These are phyloP conservation scores for Hydrangea macrophylla DNA, from an alignment of 148 eudicot species.

Conservation along the genomic window DNA sequence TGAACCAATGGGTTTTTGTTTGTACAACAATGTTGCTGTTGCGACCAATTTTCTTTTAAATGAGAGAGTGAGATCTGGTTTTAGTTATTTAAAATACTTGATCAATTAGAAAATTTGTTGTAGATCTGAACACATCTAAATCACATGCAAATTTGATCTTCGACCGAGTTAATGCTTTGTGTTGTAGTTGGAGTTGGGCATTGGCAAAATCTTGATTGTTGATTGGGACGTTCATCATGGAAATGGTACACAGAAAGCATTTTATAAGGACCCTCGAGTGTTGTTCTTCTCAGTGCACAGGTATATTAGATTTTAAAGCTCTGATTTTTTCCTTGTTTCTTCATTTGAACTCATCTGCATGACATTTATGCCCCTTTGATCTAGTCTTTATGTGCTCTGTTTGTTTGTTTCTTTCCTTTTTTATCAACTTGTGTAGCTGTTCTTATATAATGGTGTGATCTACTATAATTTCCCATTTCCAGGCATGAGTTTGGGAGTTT, in stretches of 20 bases:
- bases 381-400: background rate
- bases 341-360: background rate
- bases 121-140: background rate
- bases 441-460: background rate
- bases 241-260: conserved; percentile 93
- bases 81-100: background rate
- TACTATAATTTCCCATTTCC: conserved; percentile 11
- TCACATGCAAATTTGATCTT: background rate
- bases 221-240: conserved; percentile 99
- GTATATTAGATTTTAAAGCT: conserved; percentile 24
- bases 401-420: background rate
- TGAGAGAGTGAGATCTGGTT: conserved; percentile 54
- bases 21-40: conserved; percentile 87
- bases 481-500: conserved; percentile 89
- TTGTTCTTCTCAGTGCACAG: conserved; percentile 97
- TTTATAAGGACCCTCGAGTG: conserved; percentile 89
- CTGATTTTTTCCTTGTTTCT: background rate
- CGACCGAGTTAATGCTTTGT: background rate
- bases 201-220: conserved; percentile 76
- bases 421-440: background rate
- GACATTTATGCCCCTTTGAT: background rate
- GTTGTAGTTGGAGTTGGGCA: conserved; percentile 69
- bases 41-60: conserved; percentile 80
- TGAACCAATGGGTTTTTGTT: conserved; percentile 96
- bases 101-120: background rate